phyloP scores from a whole-genome alignment of 768 basidiomycete genomes.

The Strobilomyces confusus region DNA sequence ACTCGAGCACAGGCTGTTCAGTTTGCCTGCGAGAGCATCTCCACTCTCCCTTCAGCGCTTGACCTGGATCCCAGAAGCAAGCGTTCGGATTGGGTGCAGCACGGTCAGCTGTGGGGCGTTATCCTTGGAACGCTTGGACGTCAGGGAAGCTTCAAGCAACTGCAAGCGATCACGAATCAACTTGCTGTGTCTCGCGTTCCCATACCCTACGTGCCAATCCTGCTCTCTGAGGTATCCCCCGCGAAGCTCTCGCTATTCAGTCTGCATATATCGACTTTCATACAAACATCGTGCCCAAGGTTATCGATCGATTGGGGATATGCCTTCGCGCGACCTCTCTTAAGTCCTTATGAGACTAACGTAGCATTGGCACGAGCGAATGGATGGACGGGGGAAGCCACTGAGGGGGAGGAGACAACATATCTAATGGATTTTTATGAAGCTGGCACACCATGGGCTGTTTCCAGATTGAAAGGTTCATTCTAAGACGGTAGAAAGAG shows the following conservation, averaged over 20 bases:
- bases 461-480: conserved; percentile 53
- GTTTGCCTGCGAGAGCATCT: conserved; percentile 64
- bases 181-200: conserved; percentile 48
- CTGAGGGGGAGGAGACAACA: conserved; percentile 23
- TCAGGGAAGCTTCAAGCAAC: conserved; percentile 88
- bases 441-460: conserved; percentile 74
- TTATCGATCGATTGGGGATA: conserved; percentile 99
- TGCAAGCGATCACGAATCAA: conserved; percentile 79
- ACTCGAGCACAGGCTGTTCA: conserved; percentile 73
- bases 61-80: conserved; percentile 16
- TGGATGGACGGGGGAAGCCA: conserved; percentile 58
- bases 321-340: conserved; percentile 82
- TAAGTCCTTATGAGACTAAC: conserved; percentile 91
- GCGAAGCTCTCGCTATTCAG: conserved; percentile 85
- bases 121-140: conserved; percentile 91
- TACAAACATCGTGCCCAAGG: conserved; percentile 96
- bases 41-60: conserved; percentile 17
- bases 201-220: conserved; percentile 82
- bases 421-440: conserved; percentile 99
- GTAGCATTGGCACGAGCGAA: conserved; percentile 67
- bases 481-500: conserved; percentile 28
- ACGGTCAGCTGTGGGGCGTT: conserved; percentile 70
- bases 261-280: conserved; percentile 80
- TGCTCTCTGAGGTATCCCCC: conserved; percentile 96
- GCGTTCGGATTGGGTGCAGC: conserved; percentile 5